Evolutionary conservation across 1,284 basidiomycete genomes (phyloP).

Genomic region (Ustanciosporium gigantosporum): DNA sequence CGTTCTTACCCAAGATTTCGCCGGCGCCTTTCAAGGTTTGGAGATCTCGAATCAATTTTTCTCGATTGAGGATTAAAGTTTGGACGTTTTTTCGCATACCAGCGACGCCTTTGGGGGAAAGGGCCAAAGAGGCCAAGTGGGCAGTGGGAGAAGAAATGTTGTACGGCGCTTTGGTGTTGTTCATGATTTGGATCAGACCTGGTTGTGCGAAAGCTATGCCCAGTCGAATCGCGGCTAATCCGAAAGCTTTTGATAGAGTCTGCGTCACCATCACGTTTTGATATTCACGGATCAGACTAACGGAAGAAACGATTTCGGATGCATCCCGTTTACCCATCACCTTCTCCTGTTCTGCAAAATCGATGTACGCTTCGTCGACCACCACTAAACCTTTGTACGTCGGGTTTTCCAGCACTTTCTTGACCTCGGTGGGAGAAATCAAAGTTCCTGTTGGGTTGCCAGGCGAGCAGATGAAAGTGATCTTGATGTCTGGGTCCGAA

Average conservation of each 20-base stretch:
- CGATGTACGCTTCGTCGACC: conserved; percentile 97
- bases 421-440: conserved; percentile 74
- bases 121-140: conserved; percentile 76
- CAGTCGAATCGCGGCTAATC: conserved; percentile 88
- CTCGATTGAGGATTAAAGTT: conserved; percentile 70
- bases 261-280: conserved; percentile 91
- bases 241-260: conserved; percentile 94
- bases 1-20: conserved; percentile 74
- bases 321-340: conserved; percentile 34
- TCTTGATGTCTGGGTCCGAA: conserved; percentile 69
- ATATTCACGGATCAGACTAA: conserved; percentile 74
- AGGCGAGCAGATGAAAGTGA: conserved; percentile 93
- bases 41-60: conserved; percentile 66
- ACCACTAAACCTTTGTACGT: conserved; percentile 87
- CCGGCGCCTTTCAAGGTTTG: conserved; percentile 67
- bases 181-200: conserved; percentile 84
- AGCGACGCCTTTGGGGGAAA: conserved; percentile 70
- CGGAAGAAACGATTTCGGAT: conserved; percentile 68
- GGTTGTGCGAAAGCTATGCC: conserved; percentile 89
- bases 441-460: conserved; percentile 95
- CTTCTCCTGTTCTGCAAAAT: conserved; percentile 69
- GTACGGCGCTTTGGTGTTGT: conserved; percentile 97
- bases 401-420: conserved; percentile 76
- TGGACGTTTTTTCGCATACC: conserved; percentile 72
- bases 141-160: conserved; percentile 92